Base-by-base conservation (phyloP, 2,329 filamentous ascomycete species). In the Malbranchea cinnamomea region DNA sequence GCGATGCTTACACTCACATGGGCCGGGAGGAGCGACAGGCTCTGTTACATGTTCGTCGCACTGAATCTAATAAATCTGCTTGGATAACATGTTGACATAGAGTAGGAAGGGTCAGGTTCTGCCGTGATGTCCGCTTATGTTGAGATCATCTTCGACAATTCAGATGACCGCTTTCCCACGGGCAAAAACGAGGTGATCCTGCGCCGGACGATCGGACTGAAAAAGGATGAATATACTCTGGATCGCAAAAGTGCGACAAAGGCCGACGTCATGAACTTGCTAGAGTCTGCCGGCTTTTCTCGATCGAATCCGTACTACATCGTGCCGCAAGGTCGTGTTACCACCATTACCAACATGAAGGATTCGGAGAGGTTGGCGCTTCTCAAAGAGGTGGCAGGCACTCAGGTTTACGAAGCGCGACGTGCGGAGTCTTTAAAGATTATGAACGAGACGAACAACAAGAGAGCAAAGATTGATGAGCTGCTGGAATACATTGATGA, bases 101-200 rank as follows among this genome's bases (percentile, higher is more conserved):
- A 37, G 30, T 41, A 69, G 63, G 91, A 98, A 65, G 91, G 91
- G 23, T 92, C 89, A 3, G 91, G 89, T 20, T 93, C 87, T 3
- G 89, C 89, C 10, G 87, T 98, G 47, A 93, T 94, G 82, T 93
- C 85, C 27, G 91, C 89, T n/a, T 98, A 95, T 47, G 91, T 98
- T 36, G 89, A 98, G 58, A 82, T 98, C 47, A 92, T 94, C 42
- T 98, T 98, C 56, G 89, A 98, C 67, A 98, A 98, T 52, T 81
- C 72, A 45, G 87, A 98, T 52, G 83, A 91, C 45, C 81, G 89
- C 45, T 95, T 98, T 48, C 84, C 84, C 20, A 94, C 84, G 6
- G 82, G 82, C 43, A 89, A 83, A 49, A 78, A 84, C 36, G 87
- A 98, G 53, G 73, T 95, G 27, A 76, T 89, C 23, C 63, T 98